A percentile compares a stretch with the other conserved stretches of the same genome.
phyloP scores from a whole-genome alignment of 441 rosid genomes.

The Populus trichocarpa region DNA sequence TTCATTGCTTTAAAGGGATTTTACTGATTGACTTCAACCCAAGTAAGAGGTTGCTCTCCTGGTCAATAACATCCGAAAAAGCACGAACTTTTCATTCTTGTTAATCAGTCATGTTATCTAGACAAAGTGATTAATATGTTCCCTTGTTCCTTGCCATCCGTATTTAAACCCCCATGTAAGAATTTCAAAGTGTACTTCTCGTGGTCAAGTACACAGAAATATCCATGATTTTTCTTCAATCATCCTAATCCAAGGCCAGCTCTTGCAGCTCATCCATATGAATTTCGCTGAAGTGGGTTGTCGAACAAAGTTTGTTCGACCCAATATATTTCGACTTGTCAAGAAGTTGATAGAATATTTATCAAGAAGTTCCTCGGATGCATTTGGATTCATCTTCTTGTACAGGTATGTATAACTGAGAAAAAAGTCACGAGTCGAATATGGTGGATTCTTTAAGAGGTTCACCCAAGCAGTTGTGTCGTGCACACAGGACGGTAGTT shows the following conservation, averaged over 20 bases:
- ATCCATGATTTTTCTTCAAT: not conserved
- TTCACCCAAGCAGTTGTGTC: not conserved
- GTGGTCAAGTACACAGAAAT: conserved; percentile 4
- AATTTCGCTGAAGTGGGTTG: not conserved
- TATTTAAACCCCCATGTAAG: conserved; percentile 20
- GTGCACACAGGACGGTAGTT: not conserved
- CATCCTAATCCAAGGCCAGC: not conserved
- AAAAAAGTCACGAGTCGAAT: too few relatives aligned
- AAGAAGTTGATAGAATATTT: not conserved
- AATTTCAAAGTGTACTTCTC: not conserved
- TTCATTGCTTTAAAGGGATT: conserved; percentile 39
- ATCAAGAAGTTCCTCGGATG: not conserved
- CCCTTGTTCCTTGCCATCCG: conserved; percentile 6
- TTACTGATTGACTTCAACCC: conserved; percentile 40
- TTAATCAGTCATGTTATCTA: conserved; percentile 13
- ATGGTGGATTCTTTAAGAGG: not conserved
- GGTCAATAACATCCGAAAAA: conserved; percentile 20
- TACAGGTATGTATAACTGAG: conserved; percentile 1
- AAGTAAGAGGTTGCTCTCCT: conserved; percentile 25
- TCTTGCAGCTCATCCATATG: not conserved
- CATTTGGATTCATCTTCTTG: not conserved
- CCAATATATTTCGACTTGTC: too few relatives aligned
- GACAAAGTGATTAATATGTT: conserved; percentile 7
- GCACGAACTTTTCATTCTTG: conserved; percentile 21
- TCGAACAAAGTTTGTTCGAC: not conserved